Percentiles rank a stretch among this genome's conserved stretches.
These are phyloP conservation scores for Phaeodactylum tricornutum DNA, from an alignment of 108 stramenopile species.

Conservation along the genomic window DNA sequence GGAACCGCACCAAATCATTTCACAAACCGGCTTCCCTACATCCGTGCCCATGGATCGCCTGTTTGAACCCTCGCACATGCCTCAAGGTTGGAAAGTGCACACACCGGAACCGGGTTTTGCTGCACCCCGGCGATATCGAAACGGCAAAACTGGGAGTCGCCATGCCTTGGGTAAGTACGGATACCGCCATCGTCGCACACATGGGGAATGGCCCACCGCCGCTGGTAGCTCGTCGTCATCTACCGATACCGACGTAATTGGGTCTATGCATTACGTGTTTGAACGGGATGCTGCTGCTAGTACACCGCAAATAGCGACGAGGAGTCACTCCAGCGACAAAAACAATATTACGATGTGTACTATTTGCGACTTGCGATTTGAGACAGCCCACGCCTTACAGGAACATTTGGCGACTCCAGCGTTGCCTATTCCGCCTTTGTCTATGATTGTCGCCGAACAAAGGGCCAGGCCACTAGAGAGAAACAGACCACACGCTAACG, in stretches of 20 bases:
- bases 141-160: constrained; percentile 43
- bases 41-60: no score
- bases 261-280: constrained; percentile 44
- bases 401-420: constrained; percentile 30
- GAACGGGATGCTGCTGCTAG: constrained; percentile 1
- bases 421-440: constrained; percentile 21
- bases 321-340: not conserved
- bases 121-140: constrained; percentile 47
- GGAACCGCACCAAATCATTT: no score
- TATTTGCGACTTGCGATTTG: constrained; percentile 30
- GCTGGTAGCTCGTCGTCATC: no score
- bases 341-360: constrained; percentile 11
- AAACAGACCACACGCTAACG: no score
- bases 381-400: constrained; percentile 9
- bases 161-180: constrained; percentile 53
- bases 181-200: constrained; percentile 61
- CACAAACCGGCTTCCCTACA: no score
- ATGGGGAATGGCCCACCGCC: constrained; percentile 35
- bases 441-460: no score
- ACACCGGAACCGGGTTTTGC: constrained; percentile 31
- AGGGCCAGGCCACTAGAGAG: no score
- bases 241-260: constrained; percentile 37
- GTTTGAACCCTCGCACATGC: no score
- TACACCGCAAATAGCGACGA: not conserved
- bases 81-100: no score